Evolutionary conservation across 306 rosid species (phyloP).

Genomic region (Quercus wislizeni): DNA sequence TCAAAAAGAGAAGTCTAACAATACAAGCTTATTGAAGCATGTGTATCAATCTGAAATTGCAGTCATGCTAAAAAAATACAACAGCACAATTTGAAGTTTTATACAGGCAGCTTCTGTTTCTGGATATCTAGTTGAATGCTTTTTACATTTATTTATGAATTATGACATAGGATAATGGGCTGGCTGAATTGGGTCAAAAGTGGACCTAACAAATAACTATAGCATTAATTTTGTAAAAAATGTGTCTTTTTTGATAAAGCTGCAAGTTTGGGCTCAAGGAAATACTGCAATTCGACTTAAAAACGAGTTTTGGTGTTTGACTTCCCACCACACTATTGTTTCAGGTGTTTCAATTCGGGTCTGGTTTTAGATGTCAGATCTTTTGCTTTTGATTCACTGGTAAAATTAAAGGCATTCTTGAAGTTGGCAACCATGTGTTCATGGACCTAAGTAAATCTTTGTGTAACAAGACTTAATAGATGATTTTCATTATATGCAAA

Average conservation of each 20-base stretch:
- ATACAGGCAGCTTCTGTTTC: conserved; percentile 3
- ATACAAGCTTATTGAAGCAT: not conserved
- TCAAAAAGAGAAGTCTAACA: not conserved
- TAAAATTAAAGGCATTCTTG: conserved; percentile 3
- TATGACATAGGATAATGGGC: not conserved
- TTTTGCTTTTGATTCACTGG: conserved; percentile 4
- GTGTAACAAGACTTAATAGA: conserved; percentile 2
- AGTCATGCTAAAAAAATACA: not conserved
- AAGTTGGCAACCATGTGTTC: not conserved
- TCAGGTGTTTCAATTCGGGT: not conserved
- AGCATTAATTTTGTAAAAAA: not conserved
- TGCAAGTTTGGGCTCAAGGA: not conserved
- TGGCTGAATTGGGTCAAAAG: conserved; percentile 1
- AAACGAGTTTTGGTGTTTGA: conserved; percentile 12
- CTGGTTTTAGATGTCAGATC: not conserved
- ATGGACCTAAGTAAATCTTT: conserved; percentile 5
- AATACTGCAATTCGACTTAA: conserved; percentile 5
- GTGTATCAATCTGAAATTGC: conserved; percentile 5
- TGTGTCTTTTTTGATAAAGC: conserved; percentile 10
- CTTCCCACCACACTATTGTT: not conserved
- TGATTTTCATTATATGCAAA: conserved; percentile 3
- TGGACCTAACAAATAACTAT: not conserved
- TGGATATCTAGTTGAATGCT: not conserved
- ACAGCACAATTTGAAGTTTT: not conserved
- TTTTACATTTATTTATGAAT: not conserved